Conservation (phyloP, 2,329 filamentous ascomycete species). For the Sclerotinia borealis region DNA sequence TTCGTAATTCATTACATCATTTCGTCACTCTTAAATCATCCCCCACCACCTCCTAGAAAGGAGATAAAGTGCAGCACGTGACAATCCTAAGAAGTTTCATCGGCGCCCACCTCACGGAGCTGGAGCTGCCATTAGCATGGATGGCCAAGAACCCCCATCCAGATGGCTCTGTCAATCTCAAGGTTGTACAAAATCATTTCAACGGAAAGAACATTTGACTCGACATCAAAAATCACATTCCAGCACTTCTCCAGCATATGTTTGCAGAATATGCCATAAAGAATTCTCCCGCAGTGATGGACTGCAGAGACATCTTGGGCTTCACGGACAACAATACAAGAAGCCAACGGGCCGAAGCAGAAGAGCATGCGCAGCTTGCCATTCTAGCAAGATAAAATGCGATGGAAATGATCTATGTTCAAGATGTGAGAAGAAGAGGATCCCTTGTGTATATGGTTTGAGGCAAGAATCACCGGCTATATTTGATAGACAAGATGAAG, state of each 20-base stretch:
- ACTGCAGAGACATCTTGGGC: slow-evolving; percentile 25
- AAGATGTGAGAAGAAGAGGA: slow-evolving; percentile 36
- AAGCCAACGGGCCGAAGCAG: slow-evolving; percentile 30
- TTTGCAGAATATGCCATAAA: slow-evolving; percentile 22
- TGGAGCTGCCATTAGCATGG: neutral
- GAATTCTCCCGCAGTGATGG: slow-evolving; percentile 29
- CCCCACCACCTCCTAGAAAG: neutral
- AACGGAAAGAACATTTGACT: slow-evolving; percentile 27
- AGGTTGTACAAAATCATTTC: slow-evolving; percentile 24
- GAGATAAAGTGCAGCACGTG: neutral
- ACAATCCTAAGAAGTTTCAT: neutral
- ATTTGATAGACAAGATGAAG: neutral
- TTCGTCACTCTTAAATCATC: neutral
- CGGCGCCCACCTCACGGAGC: neutral
- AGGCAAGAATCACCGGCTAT: neutral
- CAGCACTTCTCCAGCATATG: slow-evolving; percentile 10
- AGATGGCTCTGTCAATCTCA: slow-evolving; percentile 17
- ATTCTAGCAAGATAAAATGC: slow-evolving; percentile 42
- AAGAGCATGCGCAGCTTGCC: slow-evolving; percentile 40
- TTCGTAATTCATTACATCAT: neutral
- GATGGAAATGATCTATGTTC: slow-evolving; percentile 37
- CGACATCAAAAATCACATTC: slow-evolving; percentile 25
- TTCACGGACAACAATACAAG: slow-evolving; percentile 25
- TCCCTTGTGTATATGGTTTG: slow-evolving; percentile 34
- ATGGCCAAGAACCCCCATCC: neutral